Evolutionary conservation across 2,329 filamentous ascomycete genomes (phyloP).

Genomic region (Pyrenochaeta sp.): DNA sequence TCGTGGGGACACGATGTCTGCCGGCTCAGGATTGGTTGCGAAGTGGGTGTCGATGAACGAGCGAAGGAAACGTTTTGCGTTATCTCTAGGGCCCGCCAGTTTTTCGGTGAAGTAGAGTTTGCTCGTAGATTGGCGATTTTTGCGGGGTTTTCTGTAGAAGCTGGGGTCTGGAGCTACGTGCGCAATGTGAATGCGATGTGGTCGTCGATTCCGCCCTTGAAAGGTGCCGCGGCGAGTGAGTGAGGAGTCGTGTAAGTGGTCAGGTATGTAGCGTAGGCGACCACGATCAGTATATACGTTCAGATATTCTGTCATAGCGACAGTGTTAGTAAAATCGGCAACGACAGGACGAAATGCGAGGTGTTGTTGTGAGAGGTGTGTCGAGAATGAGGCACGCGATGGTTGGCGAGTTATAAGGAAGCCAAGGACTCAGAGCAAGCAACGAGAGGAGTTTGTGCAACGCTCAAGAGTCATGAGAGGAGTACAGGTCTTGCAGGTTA

Average conservation of each 20-base stretch:
- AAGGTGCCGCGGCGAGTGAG: constrained; percentile 49
- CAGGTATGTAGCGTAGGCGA: constrained; percentile 48
- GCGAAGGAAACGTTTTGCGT: constrained; percentile 59
- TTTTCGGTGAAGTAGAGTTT: constrained; percentile 52
- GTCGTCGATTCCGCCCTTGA: constrained; percentile 60
- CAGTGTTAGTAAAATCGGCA: constrained; percentile 38
- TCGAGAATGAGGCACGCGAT: constrained; percentile 25
- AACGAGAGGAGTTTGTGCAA: constrained; percentile 34
- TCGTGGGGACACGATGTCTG: constrained; percentile 28
- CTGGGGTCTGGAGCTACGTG: constrained; percentile 56
- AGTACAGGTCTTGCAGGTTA: constrained; percentile 43
- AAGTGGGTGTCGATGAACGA: constrained; percentile 53
- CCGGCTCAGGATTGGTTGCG: constrained; percentile 26
- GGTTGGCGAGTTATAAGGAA: constrained; percentile 28
- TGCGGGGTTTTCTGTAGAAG: constrained; percentile 30
- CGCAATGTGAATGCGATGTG: constrained; percentile 64
- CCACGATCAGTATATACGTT: constrained; percentile 48
- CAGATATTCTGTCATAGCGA: constrained; percentile 50
- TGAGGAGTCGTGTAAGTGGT: constrained; percentile 38
- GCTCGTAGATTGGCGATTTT: constrained; percentile 39
- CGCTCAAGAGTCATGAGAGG: constrained; percentile 37
- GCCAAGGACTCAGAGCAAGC: constrained; percentile 19
- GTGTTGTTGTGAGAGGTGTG: constrained; percentile 9
- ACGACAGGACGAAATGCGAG: constrained; percentile 15
- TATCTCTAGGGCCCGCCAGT: constrained; percentile 59